A percentile compares a stretch with the other conserved stretches of the same genome.
Conservation (phyloP, 441 rosid species). For the Bruguiera hainesii region DNA sequence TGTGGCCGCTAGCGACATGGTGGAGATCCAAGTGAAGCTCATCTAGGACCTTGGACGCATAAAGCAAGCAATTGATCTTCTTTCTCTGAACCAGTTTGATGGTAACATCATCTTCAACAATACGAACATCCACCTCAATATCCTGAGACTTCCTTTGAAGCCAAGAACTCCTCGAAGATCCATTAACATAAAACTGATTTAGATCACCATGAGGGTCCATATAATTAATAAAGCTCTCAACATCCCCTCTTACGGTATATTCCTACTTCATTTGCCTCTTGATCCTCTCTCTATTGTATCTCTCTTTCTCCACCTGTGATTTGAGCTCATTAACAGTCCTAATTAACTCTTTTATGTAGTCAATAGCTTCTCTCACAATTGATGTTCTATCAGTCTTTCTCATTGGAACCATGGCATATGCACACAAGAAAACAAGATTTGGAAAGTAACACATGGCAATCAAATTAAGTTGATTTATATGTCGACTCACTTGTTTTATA, state of each 20-base stretch:
- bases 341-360: not conserved
- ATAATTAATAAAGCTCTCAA: conserved; percentile 34
- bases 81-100: conserved; percentile 79
- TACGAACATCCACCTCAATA: conserved; percentile 79
- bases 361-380: not conserved
- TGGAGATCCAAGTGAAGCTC: conserved; percentile 82
- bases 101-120: conserved; percentile 87
- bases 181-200: conserved; percentile 49
- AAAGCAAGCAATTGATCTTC: conserved; percentile 75
- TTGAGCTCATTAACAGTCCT: conserved; percentile 1
- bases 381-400: conserved; percentile 5
- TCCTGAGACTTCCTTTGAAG: conserved; percentile 80
- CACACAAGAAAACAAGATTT: too few species aligned
- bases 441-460: too few species aligned
- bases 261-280: conserved; percentile 24
- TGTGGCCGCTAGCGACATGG: conserved; percentile 86
- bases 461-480: too few species aligned
- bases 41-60: conserved; percentile 68
- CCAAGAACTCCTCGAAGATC: conserved; percentile 73
- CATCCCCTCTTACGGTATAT: conserved; percentile 34
- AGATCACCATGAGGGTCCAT: conserved; percentile 26
- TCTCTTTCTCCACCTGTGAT: conserved; percentile 2
- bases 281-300: not conserved
- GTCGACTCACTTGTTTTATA: too few species aligned
- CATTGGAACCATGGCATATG: too few species aligned